A percentile compares a stretch with the other conserved stretches of the same genome.
Conservation (phyloP, 2,329 filamentous ascomycete genomes). For the Fusarium udum region DNA sequence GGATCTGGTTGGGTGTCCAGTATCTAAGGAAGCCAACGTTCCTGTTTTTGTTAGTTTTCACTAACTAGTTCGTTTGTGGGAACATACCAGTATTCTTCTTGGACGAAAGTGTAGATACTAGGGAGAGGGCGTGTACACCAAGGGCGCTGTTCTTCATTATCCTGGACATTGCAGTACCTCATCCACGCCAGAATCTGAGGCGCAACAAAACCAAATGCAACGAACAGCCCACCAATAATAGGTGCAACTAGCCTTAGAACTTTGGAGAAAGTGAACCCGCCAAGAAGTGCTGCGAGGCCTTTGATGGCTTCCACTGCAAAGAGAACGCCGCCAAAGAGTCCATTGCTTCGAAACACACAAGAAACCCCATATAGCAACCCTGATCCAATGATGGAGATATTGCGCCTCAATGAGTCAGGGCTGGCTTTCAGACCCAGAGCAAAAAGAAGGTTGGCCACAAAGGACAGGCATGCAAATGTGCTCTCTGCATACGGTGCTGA, state of each 20-base stretch:
- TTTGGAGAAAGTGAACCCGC: conserved; percentile 46
- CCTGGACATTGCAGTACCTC: conserved; percentile 67
- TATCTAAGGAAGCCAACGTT: conserved; percentile 87
- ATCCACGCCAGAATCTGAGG: conserved; percentile 82
- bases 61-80: not conserved
- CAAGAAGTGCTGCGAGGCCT: conserved; percentile 41
- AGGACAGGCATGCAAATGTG: conserved; percentile 79
- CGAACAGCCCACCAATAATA: conserved; percentile 71
- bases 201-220: conserved; percentile 72
- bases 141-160: conserved; percentile 56
- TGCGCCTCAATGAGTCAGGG: conserved; percentile 46
- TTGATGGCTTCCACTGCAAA: conserved; percentile 72
- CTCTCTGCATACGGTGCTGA: conserved; percentile 87
- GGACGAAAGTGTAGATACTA: conserved; percentile 92
- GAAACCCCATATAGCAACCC: conserved; percentile 77
- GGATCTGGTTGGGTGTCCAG: conserved; percentile 87
- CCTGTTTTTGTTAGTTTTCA: conserved; percentile 61
- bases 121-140: conserved; percentile 83
- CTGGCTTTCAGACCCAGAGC: conserved; percentile 55
- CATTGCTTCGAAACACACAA: conserved; percentile 83
- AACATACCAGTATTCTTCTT: conserved; percentile 85
- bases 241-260: conserved; percentile 66
- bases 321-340: conserved; percentile 80
- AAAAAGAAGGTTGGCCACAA: conserved; percentile 77
- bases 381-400: conserved; percentile 66